Conservation (phyloP, 768 basidiomycete genomes). For the Collybia sp. region DNA sequence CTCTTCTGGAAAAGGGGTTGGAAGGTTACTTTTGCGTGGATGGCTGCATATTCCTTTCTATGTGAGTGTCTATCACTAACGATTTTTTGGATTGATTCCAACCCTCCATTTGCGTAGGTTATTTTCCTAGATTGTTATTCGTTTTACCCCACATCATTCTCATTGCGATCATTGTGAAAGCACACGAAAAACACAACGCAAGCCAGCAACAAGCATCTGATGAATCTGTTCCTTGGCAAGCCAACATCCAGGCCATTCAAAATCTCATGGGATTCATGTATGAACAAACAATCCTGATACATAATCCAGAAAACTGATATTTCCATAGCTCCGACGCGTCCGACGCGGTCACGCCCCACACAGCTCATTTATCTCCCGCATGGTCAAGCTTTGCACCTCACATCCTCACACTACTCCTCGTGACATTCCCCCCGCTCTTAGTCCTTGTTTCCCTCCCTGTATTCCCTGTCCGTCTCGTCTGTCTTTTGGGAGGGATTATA, state of each 20-base stretch:
- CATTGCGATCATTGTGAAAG: constrained; percentile 61
- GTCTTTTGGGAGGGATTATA: constrained; percentile 27
- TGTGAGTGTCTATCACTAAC: constrained; percentile 44
- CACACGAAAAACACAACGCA: constrained; percentile 47
- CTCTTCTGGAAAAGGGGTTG: constrained; percentile 77
- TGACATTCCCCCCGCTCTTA: constrained; percentile 44
- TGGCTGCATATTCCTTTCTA: constrained; percentile 71
- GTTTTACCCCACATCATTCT: constrained; percentile 62
- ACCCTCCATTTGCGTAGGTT: constrained; percentile 42
- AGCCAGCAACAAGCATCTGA: constrained; percentile 41
- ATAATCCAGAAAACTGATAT: not conserved
- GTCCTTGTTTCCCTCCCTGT: constrained; percentile 37
- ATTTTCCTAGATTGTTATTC: constrained; percentile 68
- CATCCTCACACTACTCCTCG: not conserved
- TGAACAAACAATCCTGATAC: constrained; percentile 19
- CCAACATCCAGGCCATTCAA: constrained; percentile 86
- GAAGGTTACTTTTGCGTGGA: constrained; percentile 70
- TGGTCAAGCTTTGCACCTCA: not conserved
- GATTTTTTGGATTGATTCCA: too few relatives aligned
- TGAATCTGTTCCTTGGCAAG: constrained; percentile 75
- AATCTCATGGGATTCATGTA: constrained; percentile 86
- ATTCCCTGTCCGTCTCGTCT: constrained; percentile 44
- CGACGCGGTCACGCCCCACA: constrained; percentile 46
- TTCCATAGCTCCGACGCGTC: constrained; percentile 54
- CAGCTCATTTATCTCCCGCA: constrained; percentile 35